Percentiles rank a stretch among this genome's conserved stretches.
phyloP scores from a whole-genome alignment of 495 filamentous ascomycete species.

The Usnea hakonensis region DNA sequence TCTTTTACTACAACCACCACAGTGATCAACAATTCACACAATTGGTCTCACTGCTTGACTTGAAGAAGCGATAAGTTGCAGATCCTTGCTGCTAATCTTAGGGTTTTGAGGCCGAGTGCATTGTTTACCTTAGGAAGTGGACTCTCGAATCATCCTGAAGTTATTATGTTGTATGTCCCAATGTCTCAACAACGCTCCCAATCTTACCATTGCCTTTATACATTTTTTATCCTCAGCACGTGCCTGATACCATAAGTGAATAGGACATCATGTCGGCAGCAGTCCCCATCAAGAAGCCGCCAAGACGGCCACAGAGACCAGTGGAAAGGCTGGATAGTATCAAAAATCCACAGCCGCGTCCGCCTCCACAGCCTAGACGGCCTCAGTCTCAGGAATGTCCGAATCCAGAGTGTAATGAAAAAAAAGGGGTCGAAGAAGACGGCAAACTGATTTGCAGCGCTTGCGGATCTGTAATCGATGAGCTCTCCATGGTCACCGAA shows the following conservation, averaged over 20 bases:
- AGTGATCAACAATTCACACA: neutral
- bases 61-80: neutral
- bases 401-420: constrained; percentile 42
- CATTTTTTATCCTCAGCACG: neutral
- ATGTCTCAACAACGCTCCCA: neutral
- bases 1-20: no score
- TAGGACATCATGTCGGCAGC: neutral
- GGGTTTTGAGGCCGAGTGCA: neutral
- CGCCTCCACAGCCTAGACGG: constrained; percentile 5
- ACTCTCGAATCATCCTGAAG: neutral
- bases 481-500: constrained; percentile 83
- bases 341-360: constrained; percentile 23
- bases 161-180: neutral
- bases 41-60: neutral
- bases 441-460: constrained; percentile 59
- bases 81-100: constrained; percentile 2
- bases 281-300: constrained; percentile 7
- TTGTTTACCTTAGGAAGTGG: neutral
- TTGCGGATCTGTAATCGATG: constrained; percentile 74
- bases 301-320: constrained; percentile 11
- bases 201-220: neutral
- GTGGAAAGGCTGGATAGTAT: constrained; percentile 24
- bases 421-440: constrained; percentile 42
- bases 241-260: neutral
- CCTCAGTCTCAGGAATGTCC: constrained; percentile 22